Evolutionary conservation across 495 filamentous ascomycete species (phyloP).

Genomic region (Echria macrotheca): DNA sequence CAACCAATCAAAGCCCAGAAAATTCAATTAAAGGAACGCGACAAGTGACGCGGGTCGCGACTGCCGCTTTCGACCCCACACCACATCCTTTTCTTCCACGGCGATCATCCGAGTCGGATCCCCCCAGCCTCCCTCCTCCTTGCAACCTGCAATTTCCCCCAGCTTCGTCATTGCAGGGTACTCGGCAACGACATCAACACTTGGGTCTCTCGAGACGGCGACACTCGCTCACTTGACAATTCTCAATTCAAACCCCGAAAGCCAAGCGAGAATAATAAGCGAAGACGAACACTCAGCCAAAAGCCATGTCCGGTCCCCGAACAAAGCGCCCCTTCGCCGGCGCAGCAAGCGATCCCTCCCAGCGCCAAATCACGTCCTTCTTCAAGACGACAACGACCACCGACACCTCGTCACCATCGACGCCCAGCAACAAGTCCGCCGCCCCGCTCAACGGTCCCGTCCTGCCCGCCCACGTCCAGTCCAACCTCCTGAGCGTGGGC

Average conservation of each 20-base stretch:
- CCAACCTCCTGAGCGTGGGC: slow-evolving; percentile 77
- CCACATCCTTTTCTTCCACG: not conserved
- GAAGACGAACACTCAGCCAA: not conserved
- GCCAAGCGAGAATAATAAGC: not conserved
- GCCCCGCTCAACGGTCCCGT: slow-evolving; percentile 41
- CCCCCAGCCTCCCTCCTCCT: not conserved
- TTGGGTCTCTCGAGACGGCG: no score
- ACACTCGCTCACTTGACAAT: no score
- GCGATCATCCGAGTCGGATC: slow-evolving; percentile 1
- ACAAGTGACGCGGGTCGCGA: not conserved
- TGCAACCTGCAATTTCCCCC: not conserved
- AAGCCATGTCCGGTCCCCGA: slow-evolving; percentile 37
- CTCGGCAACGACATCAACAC: no score
- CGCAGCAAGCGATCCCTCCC: slow-evolving; percentile 43
- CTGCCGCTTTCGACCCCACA: not conserved
- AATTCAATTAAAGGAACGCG: not conserved
- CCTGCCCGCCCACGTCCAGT: slow-evolving; percentile 61
- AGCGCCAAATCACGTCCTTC: slow-evolving; percentile 47
- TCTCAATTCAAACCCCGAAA: no score
- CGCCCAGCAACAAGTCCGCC: slow-evolving; percentile 5
- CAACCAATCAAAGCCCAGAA: not conserved
- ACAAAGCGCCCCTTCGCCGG: slow-evolving; percentile 48
- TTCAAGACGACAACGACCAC: slow-evolving; percentile 33
- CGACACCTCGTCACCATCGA: slow-evolving; percentile 7
- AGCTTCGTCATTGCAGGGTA: no score